These are phyloP conservation scores for Ogataea parapolymorpha DNA, from an alignment of 805 yeast genomes.

Conservation along the genomic window DNA sequence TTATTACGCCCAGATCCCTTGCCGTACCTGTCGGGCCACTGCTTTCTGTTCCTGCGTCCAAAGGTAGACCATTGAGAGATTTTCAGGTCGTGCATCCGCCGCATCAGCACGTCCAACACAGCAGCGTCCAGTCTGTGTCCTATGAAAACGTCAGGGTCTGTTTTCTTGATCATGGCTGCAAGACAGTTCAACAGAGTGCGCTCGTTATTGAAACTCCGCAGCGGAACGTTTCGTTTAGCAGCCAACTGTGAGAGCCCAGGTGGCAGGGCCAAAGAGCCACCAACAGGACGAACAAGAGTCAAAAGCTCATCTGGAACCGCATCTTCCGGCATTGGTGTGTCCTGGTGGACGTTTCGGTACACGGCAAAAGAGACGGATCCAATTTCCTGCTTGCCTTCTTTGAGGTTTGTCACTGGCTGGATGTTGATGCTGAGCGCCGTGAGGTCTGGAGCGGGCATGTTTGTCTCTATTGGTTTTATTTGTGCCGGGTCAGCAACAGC, in stretches of 20 bases:
- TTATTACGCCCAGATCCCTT: slow-evolving; percentile 49
- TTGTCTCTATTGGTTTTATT: slow-evolving; percentile 44
- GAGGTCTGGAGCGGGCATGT: slow-evolving; percentile 58
- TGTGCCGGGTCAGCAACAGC: slow-evolving; percentile 47
- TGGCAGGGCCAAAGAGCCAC: slow-evolving; percentile 59
- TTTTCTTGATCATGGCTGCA: slow-evolving; percentile 60
- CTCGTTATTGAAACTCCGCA: slow-evolving; percentile 69
- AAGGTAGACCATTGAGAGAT: slow-evolving; percentile 76
- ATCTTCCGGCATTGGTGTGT: slow-evolving; percentile 64
- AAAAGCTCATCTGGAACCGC: slow-evolving; percentile 56
- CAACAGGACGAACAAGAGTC: slow-evolving; percentile 80
- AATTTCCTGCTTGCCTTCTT: slow-evolving; percentile 77
- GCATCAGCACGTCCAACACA: slow-evolving; percentile 74
- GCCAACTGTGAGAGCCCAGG: slow-evolving; percentile 68
- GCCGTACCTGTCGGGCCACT: slow-evolving; percentile 75
- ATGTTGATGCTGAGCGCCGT: slow-evolving; percentile 73
- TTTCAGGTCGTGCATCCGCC: slow-evolving; percentile 71
- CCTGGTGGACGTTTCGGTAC: slow-evolving; percentile 67
- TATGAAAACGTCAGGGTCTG: slow-evolving; percentile 88
- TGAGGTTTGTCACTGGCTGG: slow-evolving; percentile 75
- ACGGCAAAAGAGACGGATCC: slow-evolving; percentile 78
- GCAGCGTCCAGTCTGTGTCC: slow-evolving; percentile 85
- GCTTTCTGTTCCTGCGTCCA: slow-evolving; percentile 76
- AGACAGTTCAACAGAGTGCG: slow-evolving; percentile 70
- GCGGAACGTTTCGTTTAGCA: slow-evolving; percentile 46